Base-by-base conservation (phyloP, 1,139 yeast species). In the Debaryomyces subglobosus region DNA sequence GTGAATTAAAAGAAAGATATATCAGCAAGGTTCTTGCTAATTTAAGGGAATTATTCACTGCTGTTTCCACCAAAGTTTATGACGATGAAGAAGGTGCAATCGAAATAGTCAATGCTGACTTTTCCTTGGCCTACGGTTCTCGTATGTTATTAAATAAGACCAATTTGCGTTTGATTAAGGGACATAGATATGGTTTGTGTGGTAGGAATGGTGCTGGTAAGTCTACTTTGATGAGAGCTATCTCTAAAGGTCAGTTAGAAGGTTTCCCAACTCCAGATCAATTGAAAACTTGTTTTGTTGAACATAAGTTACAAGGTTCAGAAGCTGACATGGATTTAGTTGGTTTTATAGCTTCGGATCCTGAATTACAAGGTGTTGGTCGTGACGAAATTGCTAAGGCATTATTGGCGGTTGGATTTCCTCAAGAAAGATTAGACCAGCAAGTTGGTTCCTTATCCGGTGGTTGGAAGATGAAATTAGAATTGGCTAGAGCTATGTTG, bases 131-230 rank as follows among this genome's bases (percentile, higher is more conserved):
- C 34, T 94, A 94, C 66, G 99, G 99, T 71, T 89, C 97, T 37
- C 86, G 98, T 72, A 94, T 94, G 97, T 81, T 94, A 61, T 77
- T 94, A 61, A 94, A 92, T 79, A 92, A 94, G 72, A 92, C 99
- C 48, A 86, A 79, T 54, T 75, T 94, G 65, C 82, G 96, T 63
- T 79, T 94, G 52, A 77, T 89, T 62, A 91, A 92, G 74, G 99
- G 99, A 59, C 97, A 89, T 71, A 84, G 99, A 69, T 94, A 94
- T 65, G 99, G 99, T 75, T 81, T 94, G 55, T 91, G 97, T 78
- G 99, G 99, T 63, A 84, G 98, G 72, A 94, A 94, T 68, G 99
- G 99, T 81, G 97, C 97, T 51, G 99, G 99, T 76, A 94, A 94
- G 71, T 90, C 97, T 15, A 94, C 99, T 16, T 78, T 94, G 63